phyloP scores from a whole-genome alignment of 2,329 filamentous ascomycete genomes.

The Ceratocystis huliohia region DNA sequence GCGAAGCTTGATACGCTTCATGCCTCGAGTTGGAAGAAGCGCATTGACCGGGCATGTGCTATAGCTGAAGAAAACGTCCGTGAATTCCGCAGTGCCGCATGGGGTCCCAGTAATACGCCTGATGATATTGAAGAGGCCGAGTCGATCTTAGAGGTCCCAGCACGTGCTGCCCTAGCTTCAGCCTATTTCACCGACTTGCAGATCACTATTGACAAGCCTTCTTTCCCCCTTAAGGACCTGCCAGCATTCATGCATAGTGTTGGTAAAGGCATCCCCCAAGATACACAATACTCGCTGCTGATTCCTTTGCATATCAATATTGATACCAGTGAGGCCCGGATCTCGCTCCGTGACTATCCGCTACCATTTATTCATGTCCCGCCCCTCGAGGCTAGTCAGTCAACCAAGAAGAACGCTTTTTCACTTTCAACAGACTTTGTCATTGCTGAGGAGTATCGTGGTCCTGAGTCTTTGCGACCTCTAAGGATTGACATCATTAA shows the following conservation, averaged over 20 bases:
- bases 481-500: conserved; percentile 78
- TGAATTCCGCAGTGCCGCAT: conserved; percentile 67
- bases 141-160: conserved; percentile 71
- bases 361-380: conserved; percentile 85
- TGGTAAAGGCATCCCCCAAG: conserved; percentile 90
- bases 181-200: conserved; percentile 73
- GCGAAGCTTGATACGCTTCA: conserved; percentile 67
- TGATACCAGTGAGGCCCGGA: conserved; percentile 76
- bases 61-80: conserved; percentile 62
- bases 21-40: conserved; percentile 78
- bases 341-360: conserved; percentile 87
- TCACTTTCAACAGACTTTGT: conserved; percentile 85
- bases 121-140: conserved; percentile 75
- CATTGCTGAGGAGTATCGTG: conserved; percentile 83
- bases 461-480: conserved; percentile 63
- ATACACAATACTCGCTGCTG: conserved; percentile 81
- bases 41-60: conserved; percentile 65
- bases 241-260: conserved; percentile 75
- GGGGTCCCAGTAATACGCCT: conserved; percentile 66
- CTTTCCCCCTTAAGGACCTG: conserved; percentile 69
- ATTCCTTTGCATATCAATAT: conserved; percentile 82
- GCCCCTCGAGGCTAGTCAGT: conserved; percentile 64
- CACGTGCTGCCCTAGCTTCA: conserved; percentile 71
- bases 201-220: conserved; percentile 79
- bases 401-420: conserved; percentile 65